phyloP scores from a whole-genome alignment of 2,329 filamentous ascomycete species.

The Penicillium thymicola region DNA sequence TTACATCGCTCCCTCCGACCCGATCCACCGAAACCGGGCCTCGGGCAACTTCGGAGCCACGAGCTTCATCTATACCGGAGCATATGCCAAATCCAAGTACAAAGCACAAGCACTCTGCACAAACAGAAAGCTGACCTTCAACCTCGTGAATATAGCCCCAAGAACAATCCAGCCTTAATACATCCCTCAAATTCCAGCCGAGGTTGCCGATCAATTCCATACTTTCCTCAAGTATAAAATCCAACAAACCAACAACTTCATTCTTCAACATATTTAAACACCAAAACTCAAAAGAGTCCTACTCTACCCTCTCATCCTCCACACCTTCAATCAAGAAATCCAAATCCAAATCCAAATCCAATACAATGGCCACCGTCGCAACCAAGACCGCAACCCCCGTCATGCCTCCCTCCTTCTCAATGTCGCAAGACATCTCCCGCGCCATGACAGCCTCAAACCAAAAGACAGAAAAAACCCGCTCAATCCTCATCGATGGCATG shows the following conservation, averaged over 20 bases:
- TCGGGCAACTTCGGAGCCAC: slow-evolving; percentile 19
- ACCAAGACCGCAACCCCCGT: slow-evolving; percentile 21
- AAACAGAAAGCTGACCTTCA: slow-evolving; percentile 3
- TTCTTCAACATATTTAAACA: not conserved
- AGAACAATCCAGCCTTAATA: not conserved
- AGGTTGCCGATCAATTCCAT: slow-evolving; percentile 5
- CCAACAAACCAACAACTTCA: not conserved
- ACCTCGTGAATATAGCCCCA: not conserved
- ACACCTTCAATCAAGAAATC: not conserved
- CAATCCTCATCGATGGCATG: slow-evolving; percentile 23
- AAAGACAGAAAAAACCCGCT: slow-evolving; percentile 28
- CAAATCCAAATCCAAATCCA: not conserved
- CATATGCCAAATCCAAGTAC: slow-evolving; percentile 8
- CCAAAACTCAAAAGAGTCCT: not conserved
- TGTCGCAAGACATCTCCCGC: slow-evolving; percentile 38
- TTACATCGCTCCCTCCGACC: slow-evolving; percentile 10
- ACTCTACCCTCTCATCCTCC: not conserved
- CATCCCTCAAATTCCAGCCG: not conserved
- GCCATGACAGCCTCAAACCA: slow-evolving; percentile 35
- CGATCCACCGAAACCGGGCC: slow-evolving; percentile 11
- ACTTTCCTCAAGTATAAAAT: not conserved
- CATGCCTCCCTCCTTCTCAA: slow-evolving; percentile 22
- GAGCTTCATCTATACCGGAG: slow-evolving; percentile 4
- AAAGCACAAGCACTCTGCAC: slow-evolving; percentile 1
- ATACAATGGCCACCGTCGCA: slow-evolving; percentile 13